phyloP scores from a whole-genome alignment of 805 yeast genomes.

The Teunomyces barrocoloradensis region DNA sequence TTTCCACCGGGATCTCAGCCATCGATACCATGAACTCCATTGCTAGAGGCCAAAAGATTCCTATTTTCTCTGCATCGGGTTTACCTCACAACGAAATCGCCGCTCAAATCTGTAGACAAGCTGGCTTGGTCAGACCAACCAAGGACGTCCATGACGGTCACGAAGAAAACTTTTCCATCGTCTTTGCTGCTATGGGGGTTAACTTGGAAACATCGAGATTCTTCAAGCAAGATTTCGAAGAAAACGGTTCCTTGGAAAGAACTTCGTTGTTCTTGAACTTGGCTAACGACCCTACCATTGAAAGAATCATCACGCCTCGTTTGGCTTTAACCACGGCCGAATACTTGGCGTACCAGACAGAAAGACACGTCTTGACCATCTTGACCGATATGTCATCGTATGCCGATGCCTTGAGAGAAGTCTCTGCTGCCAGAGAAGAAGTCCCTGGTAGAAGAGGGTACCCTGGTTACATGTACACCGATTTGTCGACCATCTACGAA shows the following conservation, averaged over 20 bases:
- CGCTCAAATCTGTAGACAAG: constrained; percentile 99
- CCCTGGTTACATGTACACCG: constrained; percentile 99
- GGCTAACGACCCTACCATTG: constrained; percentile 99
- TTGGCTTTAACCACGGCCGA: constrained; percentile 98
- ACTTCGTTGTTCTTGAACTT: constrained; percentile 93
- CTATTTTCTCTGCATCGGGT: constrained; percentile 98
- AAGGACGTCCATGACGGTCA: constrained; percentile 99
- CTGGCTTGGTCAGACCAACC: constrained; percentile 98
- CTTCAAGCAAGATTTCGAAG: constrained; percentile 99
- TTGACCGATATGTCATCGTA: constrained; percentile 99
- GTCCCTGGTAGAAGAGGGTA: constrained; percentile 99
- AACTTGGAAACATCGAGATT: constrained; percentile 97
- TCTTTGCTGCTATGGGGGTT: constrained; percentile 99
- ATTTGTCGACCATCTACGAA: constrained; percentile 97
- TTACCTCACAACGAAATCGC: constrained; percentile 99
- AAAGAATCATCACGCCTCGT: constrained; percentile 98
- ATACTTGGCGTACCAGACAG: constrained; percentile 97
- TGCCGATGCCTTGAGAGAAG: constrained; percentile 99
- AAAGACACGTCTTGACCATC: constrained; percentile 96
- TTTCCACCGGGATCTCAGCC: constrained; percentile 97
- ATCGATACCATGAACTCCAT: constrained; percentile 99
- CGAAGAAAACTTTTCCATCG: constrained; percentile 98
- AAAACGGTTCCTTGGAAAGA: constrained; percentile 97
- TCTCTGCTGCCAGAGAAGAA: constrained; percentile 99
- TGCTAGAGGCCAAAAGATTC: constrained; percentile 99